Conservation (phyloP, 2,329 filamentous ascomycete genomes). For the Lasiodiplodia sp. region DNA sequence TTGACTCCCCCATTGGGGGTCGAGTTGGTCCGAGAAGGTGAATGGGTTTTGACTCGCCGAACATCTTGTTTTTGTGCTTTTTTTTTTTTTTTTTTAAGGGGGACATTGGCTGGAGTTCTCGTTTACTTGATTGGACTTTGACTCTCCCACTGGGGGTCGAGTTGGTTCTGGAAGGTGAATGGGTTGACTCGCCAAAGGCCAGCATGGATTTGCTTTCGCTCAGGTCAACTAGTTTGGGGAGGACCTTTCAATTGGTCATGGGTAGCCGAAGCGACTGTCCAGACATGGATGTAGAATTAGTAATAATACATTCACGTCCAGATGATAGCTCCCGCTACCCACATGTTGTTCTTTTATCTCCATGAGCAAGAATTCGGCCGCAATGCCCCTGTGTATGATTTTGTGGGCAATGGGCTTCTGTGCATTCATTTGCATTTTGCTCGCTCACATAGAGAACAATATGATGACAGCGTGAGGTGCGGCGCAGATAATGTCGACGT, state of each 20-base stretch:
- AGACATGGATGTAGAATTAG: background rate
- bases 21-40: background rate
- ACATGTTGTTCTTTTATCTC: no score
- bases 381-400: no score
- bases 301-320: background rate
- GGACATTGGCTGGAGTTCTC: background rate
- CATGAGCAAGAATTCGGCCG: no score
- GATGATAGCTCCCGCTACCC: no score
- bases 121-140: background rate
- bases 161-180: background rate
- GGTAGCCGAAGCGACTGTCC: background rate
- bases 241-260: background rate
- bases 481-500: slow-evolving; percentile 11
- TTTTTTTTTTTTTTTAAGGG: background rate
- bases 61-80: no score
- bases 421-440: background rate
- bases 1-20: background rate
- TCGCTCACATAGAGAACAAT: background rate
- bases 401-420: no score
- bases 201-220: no score
- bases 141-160: background rate
- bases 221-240: no score
- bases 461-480: background rate
- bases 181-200: background rate
- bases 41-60: background rate